Conservation (phyloP, 768 basidiomycete genomes). For the Pleurotus cornucopiae region DNA sequence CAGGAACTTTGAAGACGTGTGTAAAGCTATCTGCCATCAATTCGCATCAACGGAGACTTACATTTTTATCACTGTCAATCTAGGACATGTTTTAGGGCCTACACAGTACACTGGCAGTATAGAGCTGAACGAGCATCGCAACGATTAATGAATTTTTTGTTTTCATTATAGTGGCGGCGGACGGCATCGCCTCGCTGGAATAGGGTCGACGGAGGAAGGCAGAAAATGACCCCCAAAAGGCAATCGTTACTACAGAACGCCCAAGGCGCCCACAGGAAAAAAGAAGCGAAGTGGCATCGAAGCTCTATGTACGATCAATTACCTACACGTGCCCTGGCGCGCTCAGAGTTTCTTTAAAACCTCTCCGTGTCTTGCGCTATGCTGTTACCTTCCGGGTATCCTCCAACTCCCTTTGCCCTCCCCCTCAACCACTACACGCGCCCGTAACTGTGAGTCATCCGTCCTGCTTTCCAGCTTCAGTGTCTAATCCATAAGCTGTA, state of each 20-base stretch:
- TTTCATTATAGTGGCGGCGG: neutral
- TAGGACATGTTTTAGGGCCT: neutral
- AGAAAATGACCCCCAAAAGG: neutral
- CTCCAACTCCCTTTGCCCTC: neutral
- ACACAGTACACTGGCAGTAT: no score
- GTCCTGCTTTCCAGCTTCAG: neutral
- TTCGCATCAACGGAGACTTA: conserved; percentile 5
- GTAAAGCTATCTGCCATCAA: conserved; percentile 3
- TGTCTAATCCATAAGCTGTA: conserved; percentile 2
- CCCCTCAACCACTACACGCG: neutral
- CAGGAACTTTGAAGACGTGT: neutral
- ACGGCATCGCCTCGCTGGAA: neutral
- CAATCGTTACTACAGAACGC: neutral
- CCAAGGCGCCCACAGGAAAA: neutral
- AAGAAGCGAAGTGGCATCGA: no score
- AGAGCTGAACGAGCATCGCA: neutral
- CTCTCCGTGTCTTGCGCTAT: neutral
- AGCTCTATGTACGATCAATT: conserved; percentile 1
- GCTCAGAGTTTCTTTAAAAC: conserved; percentile 3
- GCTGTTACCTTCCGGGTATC: neutral
- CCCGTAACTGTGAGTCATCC: neutral
- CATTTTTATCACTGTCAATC: neutral
- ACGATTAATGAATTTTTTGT: neutral
- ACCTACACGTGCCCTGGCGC: conserved; percentile 6
- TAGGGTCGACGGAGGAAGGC: conserved; percentile 2